Evolutionary conservation across 441 rosid species (phyloP).

Genomic region (Bruguiera hainesii): DNA sequence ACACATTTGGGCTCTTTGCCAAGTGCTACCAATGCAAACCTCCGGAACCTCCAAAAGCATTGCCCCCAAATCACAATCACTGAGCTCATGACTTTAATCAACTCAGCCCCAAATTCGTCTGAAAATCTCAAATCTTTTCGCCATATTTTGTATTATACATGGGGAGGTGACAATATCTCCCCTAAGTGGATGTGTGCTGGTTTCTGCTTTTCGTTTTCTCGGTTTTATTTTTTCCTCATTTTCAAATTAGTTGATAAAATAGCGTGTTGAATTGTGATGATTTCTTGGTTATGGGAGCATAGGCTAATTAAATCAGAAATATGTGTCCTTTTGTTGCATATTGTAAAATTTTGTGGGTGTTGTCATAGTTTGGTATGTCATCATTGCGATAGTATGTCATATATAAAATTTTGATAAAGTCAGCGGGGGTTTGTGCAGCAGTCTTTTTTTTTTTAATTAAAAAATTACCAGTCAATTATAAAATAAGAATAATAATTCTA

Average conservation of each 20-base stretch:
- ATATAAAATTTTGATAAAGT: background rate
- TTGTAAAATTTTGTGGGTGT: conserved; percentile 8
- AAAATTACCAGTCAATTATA: too few relatives aligned
- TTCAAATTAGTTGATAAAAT: conserved; percentile 36
- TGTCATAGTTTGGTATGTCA: conserved; percentile 12
- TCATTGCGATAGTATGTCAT: conserved; percentile 23
- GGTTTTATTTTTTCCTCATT: background rate
- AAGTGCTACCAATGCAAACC: conserved; percentile 97
- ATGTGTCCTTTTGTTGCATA: conserved; percentile 15
- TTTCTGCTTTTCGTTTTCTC: conserved; percentile 21
- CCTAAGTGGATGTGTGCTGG: conserved; percentile 56
- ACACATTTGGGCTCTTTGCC: conserved; percentile 88
- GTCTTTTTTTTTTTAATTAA: background rate
- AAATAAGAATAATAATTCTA: too few relatives aligned
- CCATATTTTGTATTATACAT: conserved; percentile 49
- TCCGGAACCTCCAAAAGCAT: conserved; percentile 36
- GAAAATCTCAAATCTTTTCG: background rate
- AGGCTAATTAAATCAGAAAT: conserved; percentile 34
- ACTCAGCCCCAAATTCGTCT: background rate
- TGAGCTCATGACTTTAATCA: conserved; percentile 21
- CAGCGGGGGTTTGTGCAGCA: background rate
- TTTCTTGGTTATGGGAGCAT: conserved; percentile 44
- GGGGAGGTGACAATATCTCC: conserved; percentile 30
- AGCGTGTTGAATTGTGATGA: conserved; percentile 51
- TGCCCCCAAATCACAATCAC: conserved; percentile 29